Conservation (phyloP, 345 rosid species). For the Linum trigynum region DNA sequence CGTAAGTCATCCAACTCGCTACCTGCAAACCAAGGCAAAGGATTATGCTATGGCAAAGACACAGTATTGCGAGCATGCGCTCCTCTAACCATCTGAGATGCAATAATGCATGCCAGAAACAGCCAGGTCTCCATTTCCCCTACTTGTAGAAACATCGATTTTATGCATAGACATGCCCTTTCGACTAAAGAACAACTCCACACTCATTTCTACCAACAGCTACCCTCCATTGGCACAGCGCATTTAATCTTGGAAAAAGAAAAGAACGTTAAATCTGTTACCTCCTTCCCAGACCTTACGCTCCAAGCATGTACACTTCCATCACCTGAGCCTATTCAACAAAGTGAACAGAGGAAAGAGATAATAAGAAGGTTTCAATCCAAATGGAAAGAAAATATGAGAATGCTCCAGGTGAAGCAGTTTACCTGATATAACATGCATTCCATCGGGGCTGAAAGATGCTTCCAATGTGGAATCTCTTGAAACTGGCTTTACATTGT, state of each 20-base stretch:
- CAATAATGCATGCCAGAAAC: too few species aligned
- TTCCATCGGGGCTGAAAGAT: conserved; percentile 94
- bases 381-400: background rate
- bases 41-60: too few species aligned
- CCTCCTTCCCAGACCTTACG: conserved; percentile 81
- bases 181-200: too few species aligned
- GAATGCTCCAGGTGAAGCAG: background rate
- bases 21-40: conserved; percentile 30
- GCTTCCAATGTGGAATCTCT: conserved; percentile 82
- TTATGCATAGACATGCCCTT: too few species aligned
- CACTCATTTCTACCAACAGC: too few species aligned
- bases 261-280: conserved; percentile 22
- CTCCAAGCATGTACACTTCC: conserved; percentile 91
- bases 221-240: too few species aligned
- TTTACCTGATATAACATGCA: conserved; percentile 80
- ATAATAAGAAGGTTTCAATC: background rate
- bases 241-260: too few species aligned
- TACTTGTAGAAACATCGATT: too few species aligned
- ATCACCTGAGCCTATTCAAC: conserved; percentile 69
- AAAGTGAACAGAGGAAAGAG: background rate
- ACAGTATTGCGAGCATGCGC: too few species aligned
- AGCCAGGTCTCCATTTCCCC: too few species aligned
- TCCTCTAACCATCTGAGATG: too few species aligned
- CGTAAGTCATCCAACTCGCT: conserved; percentile 71
- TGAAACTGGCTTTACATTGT: conserved; percentile 74